Percentiles rank a stretch among this genome's conserved stretches.
phyloP scores from a whole-genome alignment of 441 rosid species.

The Populus hybrid region DNA sequence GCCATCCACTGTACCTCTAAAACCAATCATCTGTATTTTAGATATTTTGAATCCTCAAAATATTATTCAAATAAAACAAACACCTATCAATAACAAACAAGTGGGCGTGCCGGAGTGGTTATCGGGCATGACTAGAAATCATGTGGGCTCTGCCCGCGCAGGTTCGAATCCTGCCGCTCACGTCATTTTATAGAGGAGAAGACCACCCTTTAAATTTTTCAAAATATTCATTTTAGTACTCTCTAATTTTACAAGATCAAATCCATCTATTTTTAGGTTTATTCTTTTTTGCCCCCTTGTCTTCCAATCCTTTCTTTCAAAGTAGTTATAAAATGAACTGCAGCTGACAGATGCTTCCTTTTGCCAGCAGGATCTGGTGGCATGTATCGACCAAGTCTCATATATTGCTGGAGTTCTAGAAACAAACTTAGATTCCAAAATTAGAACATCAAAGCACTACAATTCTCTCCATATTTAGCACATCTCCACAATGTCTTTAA shows the following conservation, averaged over 20 bases:
- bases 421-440: not conserved
- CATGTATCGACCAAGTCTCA: conserved; percentile 10
- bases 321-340: too few species aligned
- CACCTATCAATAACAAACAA: too few species aligned
- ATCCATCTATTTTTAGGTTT: too few species aligned
- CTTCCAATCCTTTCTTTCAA: too few species aligned
- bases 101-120: conserved; percentile 77
- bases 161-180: conserved; percentile 96
- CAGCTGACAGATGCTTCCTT: too few species aligned
- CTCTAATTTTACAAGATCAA: too few species aligned
- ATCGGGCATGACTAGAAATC: conserved; percentile 94
- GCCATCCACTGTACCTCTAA: not conserved
- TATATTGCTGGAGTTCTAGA: not conserved
- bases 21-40: not conserved
- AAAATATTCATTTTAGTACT: too few species aligned
- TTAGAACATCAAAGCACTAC: not conserved
- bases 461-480: conserved; percentile 10
- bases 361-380: not conserved
- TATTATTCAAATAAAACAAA: too few species aligned
- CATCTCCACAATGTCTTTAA: not conserved
- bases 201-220: too few species aligned
- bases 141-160: conserved; percentile 98
- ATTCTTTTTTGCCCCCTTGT: too few species aligned
- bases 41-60: too few species aligned
- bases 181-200: too few species aligned